Evolutionary conservation across 2,329 filamentous ascomycete species (phyloP), one percentile per base, ranked within the genome.

Genomic region (Aspergillus tanneri): DNA sequence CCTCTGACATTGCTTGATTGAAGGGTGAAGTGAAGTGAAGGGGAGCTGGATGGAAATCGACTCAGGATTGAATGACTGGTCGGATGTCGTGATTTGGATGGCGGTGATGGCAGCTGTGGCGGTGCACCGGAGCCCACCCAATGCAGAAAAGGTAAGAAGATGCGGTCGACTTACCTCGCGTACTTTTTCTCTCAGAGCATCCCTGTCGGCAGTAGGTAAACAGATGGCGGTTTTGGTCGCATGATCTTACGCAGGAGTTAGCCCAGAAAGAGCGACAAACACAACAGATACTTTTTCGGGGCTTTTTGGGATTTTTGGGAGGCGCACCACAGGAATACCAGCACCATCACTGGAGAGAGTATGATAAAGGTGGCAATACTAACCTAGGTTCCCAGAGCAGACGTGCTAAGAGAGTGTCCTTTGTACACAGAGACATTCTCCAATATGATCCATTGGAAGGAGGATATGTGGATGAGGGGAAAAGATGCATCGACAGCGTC

Each of bases 381-480:
- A 21, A 68, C 65, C 57, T 62, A 23, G 63, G 60, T 52, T 67
- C 65, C 63, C 65, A 68, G 28, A 58, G 53, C 19, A 68, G 51
- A 41, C 64, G 57, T 24, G 62, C 61, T 43, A 68, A 45, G 27
- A 64, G 54, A 30, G 53, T 50, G 38, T 56, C 56, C 9, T 59
- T 46, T 18, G 49, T 54, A 36, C 47, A 40, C 43, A 42, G 46
- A 37, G 58, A 44, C 57, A 61, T 60, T 36, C 18, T 50, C 43
- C 28, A 34, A 19, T 18, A 18, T 34, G 30, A 16, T 18, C 14
- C 30, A 34, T 18, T 39, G 18, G 47, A 47, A 38, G n/a, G n/a
- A n/a, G n/a, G n/a, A 39, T 21, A 21, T 21, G 14, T 8, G 25
- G 35, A 47, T 16, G 25, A 32, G 16, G 27, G 5, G 32, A 32